Evolutionary conservation across 257 asterid genomes (phyloP), one percentile per base, ranked within the genome.

Genomic region (Solanum neorickii): DNA sequence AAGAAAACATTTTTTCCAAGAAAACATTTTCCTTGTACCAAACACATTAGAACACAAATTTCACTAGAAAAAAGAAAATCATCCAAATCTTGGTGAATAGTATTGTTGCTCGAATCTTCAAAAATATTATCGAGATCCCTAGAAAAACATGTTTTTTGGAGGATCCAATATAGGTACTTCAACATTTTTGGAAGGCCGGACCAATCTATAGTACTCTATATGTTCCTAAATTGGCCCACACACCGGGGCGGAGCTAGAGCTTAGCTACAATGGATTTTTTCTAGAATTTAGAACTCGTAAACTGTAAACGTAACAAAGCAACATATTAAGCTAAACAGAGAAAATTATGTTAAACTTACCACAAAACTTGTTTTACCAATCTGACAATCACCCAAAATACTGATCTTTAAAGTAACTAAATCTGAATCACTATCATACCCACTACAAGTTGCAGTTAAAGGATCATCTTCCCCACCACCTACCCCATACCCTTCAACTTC

Each of bases 341-440:
- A 21, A 0, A 31, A 7, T 70, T 15, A 47, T 11, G 25, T 5
- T 29, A 47, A 29, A 10, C 90, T 88, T 70, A 96, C 99, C 95
- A 93, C 92, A 88, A 96, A 96, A 88, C 94, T 94, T 37, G 99
- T 96, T 89, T 96, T 96, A 18, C 98, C 99, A 90, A 92, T 96
- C 93, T 92, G 94, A 89, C 95, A 95, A 93, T 96, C 99, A 39
- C 99, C 99, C 90, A 96, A 91, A 25, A 95, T 59, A 65, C 97
- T 94, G 89, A 96, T 95, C 94, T 96, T 96, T 88, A 96, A 92
- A 65, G 96, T 86, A 85, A 96, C 98, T 33, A 94, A 93, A 92
- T 96, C 98, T 9, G 98, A 93, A 89, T 94, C 99, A 84, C 88
- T 88, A 62, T 88, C 91, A 85, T 88, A 91, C 27, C 90, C 96